Percentiles rank a stretch among this genome's conserved stretches.
Evolutionary conservation across 2,329 filamentous ascomycete genomes (phyloP).

Genomic region (Fusarium sp.): DNA sequence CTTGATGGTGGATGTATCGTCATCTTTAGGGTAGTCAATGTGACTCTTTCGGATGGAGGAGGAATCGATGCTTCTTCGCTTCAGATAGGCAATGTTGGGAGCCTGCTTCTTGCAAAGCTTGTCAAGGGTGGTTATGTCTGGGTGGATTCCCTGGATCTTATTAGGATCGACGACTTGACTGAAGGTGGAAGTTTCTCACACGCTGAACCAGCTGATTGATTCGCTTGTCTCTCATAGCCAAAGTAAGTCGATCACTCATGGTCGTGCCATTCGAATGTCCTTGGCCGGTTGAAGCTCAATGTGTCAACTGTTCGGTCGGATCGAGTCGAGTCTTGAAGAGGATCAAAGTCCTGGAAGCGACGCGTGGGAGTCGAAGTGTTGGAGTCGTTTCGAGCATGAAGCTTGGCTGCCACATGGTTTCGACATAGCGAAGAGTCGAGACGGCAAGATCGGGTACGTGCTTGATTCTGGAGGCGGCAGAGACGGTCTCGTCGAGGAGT

Average conservation of each 20-base stretch:
- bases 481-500: no score
- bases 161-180: neutral
- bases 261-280: no score
- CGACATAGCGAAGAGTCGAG: no score
- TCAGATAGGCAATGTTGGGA: neutral
- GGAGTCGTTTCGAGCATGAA: conserved; percentile 70
- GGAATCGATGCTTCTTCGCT: neutral
- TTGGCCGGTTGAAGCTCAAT: conserved; percentile 72
- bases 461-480: no score
- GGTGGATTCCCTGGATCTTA: neutral
- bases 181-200: neutral
- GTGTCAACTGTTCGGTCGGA: conserved; percentile 88
- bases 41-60: no score
- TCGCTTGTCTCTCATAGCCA: neutral
- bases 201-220: neutral
- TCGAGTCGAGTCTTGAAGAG: conserved; percentile 77
- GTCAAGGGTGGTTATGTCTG: neutral
- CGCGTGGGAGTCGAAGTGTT: conserved; percentile 83
- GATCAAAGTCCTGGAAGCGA: conserved; percentile 70
- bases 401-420: conserved; percentile 55
- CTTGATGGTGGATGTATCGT: no score
- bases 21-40: no score
- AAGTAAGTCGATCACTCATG: neutral
- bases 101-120: neutral
- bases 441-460: no score